Conservation (phyloP, 208 protist genomes). For the Leptomonas pyrrhocoris region DNA sequence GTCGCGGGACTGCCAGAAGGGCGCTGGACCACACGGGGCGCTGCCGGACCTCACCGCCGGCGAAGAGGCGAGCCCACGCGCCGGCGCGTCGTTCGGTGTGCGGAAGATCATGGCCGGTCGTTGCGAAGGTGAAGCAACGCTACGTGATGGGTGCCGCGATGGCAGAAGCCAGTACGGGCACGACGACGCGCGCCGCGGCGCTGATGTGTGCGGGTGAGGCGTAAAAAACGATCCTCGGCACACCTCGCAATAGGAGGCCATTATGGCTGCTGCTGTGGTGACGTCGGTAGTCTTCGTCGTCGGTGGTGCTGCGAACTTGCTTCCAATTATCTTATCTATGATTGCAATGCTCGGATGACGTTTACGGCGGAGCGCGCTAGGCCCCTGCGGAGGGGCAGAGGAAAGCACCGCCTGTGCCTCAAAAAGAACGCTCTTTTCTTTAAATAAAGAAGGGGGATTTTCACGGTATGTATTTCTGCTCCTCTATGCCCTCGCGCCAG, state of each 20-base stretch:
- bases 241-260: constrained; percentile 86
- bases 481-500: no score
- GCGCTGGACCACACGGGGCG: neutral
- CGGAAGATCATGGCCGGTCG: neutral
- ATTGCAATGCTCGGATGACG: no score
- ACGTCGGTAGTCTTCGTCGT: neutral
- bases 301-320: no score
- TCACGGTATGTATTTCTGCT: no score
- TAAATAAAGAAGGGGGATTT: no score
- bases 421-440: no score
- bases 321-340: no score
- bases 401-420: no score
- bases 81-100: neutral
- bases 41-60: neutral
- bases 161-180: neutral
- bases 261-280: constrained; percentile 7
- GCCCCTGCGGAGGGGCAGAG: no score
- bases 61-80: neutral
- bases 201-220: constrained; percentile 38
- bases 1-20: constrained; percentile 15
- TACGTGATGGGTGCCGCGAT: neutral
- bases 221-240: constrained; percentile 54
- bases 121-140: neutral
- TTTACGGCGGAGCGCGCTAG: no score
- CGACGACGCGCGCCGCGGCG: constrained; percentile 3